phyloP scores from a whole-genome alignment of 768 basidiomycete species.

The Phaffia tasmanica region DNA sequence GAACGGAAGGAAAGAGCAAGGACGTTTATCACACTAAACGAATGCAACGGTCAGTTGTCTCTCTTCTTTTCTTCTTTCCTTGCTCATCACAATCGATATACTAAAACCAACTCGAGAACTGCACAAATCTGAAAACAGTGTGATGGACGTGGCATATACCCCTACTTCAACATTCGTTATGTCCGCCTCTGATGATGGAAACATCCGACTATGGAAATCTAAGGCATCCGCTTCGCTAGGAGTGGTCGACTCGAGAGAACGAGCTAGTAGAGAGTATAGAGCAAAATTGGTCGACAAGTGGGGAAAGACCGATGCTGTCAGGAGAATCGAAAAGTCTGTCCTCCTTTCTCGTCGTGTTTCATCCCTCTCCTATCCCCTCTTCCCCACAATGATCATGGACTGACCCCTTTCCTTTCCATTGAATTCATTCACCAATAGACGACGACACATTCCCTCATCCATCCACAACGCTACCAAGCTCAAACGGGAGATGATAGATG shows the following conservation, averaged over 20 bases:
- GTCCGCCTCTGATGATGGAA: conserved; percentile 87
- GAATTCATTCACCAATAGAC: conserved; percentile 40
- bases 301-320: conserved; percentile 71
- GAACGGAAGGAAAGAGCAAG: conserved; percentile 63
- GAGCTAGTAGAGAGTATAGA: conserved; percentile 84
- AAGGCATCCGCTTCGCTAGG: conserved; percentile 86
- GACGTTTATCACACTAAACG: conserved; percentile 98
- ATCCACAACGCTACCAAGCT: conserved; percentile 76
- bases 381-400: background rate
- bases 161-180: conserved; percentile 83
- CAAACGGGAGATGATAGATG: conserved; percentile 87
- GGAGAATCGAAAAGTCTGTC: conserved; percentile 66
- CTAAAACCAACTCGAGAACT: background rate
- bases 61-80: background rate
- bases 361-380: conserved; percentile 9
- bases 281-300: conserved; percentile 77
- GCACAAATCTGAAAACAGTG: conserved; percentile 44
- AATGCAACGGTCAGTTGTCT: conserved; percentile 70
- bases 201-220: conserved; percentile 89
- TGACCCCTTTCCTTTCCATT: background rate
- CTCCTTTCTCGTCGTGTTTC: background rate
- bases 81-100: background rate
- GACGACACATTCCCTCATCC: conserved; percentile 77
- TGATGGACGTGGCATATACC: conserved; percentile 78
- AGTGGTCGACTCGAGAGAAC: conserved; percentile 75